Conservation (phyloP, 1,139 yeast species). For the Lodderomyces parapsilosis region DNA sequence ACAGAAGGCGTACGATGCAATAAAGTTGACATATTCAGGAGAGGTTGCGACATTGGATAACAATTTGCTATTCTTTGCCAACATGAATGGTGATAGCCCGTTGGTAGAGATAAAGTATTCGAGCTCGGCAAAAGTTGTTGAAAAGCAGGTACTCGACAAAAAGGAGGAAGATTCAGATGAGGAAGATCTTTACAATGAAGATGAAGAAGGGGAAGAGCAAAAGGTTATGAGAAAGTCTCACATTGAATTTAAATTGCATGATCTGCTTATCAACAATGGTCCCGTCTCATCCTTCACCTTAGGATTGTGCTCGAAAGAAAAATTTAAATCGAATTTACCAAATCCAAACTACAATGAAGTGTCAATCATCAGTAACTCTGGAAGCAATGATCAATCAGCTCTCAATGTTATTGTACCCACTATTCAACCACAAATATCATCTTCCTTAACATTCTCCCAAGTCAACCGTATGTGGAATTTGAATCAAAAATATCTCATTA, state of each 20-base stretch:
- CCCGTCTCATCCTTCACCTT: slow-evolving; percentile 71
- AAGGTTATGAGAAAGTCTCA: slow-evolving; percentile 25
- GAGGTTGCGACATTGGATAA: slow-evolving; percentile 34
- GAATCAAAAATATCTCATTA: slow-evolving; percentile 56
- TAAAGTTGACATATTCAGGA: slow-evolving; percentile 31
- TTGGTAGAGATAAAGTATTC: slow-evolving; percentile 33
- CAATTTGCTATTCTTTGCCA: slow-evolving; percentile 36
- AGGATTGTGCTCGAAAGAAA: slow-evolving; percentile 60
- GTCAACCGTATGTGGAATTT: slow-evolving; percentile 77
- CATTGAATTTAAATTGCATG: slow-evolving; percentile 46
- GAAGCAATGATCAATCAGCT: slow-evolving; percentile 55
- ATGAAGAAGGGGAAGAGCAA: slow-evolving; percentile 34
- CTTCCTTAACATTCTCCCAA: slow-evolving; percentile 73
- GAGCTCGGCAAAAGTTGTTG: slow-evolving; percentile 14
- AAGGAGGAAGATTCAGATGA: slow-evolving; percentile 22
- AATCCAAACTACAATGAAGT: slow-evolving; percentile 68
- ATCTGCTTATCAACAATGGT: slow-evolving; percentile 64
- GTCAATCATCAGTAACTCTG: slow-evolving; percentile 71
- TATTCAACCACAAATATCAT: slow-evolving; percentile 62
- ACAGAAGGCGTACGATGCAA: slow-evolving; percentile 17
- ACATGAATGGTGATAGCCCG: slow-evolving; percentile 35
- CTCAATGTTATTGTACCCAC: slow-evolving; percentile 64
- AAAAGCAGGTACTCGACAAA: slow-evolving; percentile 11
- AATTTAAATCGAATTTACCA: slow-evolving; percentile 56
- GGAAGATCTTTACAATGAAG: slow-evolving; percentile 32